These are phyloP conservation scores for Lodderomyces jiufengensis DNA, from an alignment of 1,139 yeast genomes.

Conservation along the genomic window DNA sequence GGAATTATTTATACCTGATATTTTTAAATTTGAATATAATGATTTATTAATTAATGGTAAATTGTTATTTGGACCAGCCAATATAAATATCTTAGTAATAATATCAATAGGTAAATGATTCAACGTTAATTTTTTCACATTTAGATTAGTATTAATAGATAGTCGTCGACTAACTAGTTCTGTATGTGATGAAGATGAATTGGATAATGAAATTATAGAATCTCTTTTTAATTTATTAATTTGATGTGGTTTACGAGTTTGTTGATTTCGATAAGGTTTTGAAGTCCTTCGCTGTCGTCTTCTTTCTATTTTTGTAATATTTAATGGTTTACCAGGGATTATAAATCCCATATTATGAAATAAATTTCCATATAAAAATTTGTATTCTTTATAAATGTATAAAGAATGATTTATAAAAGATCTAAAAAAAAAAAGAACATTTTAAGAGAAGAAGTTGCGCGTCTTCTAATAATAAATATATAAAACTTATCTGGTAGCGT, in stretches of 20 bases:
- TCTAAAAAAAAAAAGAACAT: too few species aligned
- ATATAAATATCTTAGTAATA: slow-evolving; percentile 27
- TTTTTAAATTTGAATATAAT: slow-evolving; percentile 21
- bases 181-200: background rate
- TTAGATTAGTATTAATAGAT: background rate
- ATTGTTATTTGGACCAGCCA: slow-evolving; percentile 27
- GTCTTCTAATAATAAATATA: too few species aligned
- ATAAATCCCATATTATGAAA: slow-evolving; percentile 31
- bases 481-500: too few species aligned
- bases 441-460: too few species aligned
- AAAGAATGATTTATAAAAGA: too few species aligned
- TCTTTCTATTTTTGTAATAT: too few species aligned
- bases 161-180: background rate
- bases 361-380: background rate
- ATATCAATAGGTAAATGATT: slow-evolving; percentile 30
- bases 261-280: slow-evolving; percentile 7
- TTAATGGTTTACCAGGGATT: slow-evolving; percentile 23
- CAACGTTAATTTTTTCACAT: background rate
- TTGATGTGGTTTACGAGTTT: background rate
- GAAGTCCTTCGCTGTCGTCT: too few species aligned
- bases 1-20: slow-evolving; percentile 8
- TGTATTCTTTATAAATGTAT: too few species aligned
- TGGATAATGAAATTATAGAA: background rate
- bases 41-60: slow-evolving; percentile 23
- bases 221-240: background rate